phyloP scores from a whole-genome alignment of 257 asterid genomes.

The Dorcoceras hygrometricum region DNA sequence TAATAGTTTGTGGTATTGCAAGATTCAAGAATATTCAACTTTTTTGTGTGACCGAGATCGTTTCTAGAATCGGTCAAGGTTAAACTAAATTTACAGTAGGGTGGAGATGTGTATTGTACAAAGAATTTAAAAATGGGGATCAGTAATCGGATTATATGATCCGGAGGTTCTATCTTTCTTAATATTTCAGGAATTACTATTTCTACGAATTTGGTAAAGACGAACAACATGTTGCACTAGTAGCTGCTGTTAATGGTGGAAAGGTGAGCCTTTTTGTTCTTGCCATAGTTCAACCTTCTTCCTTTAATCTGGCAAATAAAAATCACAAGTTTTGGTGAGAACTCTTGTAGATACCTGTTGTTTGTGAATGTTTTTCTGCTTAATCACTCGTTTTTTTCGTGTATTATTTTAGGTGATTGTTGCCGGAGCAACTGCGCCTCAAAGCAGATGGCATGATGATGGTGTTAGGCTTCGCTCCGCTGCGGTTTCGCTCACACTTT shows the following conservation, averaged over 20 bases:
- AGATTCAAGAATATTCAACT: too few species aligned
- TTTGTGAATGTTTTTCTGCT: neutral
- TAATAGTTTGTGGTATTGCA: too few species aligned
- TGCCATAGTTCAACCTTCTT: neutral
- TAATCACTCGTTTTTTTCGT: neutral
- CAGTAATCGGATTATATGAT: too few species aligned
- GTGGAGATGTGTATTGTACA: too few species aligned
- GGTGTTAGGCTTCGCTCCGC: conserved; percentile 88
- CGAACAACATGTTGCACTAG: conserved; percentile 66
- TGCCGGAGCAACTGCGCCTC: conserved; percentile 88
- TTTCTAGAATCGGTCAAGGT: too few species aligned
- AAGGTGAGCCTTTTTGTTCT: conserved; percentile 42
- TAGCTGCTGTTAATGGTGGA: conserved; percentile 83
- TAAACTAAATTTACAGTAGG: too few species aligned
- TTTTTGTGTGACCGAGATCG: too few species aligned
- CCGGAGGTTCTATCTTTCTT: neutral
- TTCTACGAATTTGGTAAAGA: conserved; percentile 77
- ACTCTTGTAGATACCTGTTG: neutral
- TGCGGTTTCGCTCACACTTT: conserved; percentile 69
- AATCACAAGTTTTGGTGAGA: too few species aligned
- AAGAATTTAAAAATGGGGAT: too few species aligned
- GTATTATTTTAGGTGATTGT: conserved; percentile 46
- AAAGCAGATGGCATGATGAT: conserved; percentile 61
- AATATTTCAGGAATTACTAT: conserved; percentile 76
- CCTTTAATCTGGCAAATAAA: neutral